Percentiles rank a stretch among this genome's conserved stretches.
These are phyloP conservation scores for Russula abietina DNA, from an alignment of 768 basidiomycete genomes.

Conservation along the genomic window DNA sequence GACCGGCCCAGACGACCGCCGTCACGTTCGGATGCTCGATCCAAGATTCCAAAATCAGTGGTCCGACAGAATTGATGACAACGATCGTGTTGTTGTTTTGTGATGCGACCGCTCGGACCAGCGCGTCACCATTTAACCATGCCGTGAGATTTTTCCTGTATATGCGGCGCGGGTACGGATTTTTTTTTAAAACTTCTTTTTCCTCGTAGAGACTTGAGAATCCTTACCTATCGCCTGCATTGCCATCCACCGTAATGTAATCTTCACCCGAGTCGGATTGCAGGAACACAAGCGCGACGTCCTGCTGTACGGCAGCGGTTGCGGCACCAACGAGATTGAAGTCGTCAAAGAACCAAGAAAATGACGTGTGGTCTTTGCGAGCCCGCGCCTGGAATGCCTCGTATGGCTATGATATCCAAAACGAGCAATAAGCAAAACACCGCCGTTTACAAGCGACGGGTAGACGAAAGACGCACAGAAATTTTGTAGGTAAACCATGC, in stretches of 20 bases:
- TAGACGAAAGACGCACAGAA: slow-evolving; percentile 28
- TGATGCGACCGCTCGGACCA: too few relatives aligned
- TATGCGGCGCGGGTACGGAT: neutral
- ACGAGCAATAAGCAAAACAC: neutral
- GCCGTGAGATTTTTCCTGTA: slow-evolving; percentile 35
- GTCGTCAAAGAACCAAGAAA: too few relatives aligned
- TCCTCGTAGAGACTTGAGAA: slow-evolving; percentile 10
- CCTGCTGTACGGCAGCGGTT: too few relatives aligned
- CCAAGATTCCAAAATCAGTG: slow-evolving; percentile 65
- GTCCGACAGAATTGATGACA: too few relatives aligned
- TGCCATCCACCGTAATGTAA: slow-evolving; percentile 55
- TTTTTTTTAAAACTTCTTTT: too few relatives aligned
- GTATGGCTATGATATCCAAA: neutral
- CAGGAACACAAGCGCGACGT: too few relatives aligned
- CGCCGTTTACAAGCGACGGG: neutral
- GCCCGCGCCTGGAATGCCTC: too few relatives aligned
- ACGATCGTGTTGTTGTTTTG: too few relatives aligned
- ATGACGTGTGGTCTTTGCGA: too few relatives aligned
- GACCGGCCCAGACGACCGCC: slow-evolving; percentile 47
- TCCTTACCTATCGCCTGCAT: slow-evolving; percentile 49
- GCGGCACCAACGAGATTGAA: too few relatives aligned
- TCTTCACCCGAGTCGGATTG: slow-evolving; percentile 33
- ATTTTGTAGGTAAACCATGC: too few relatives aligned
- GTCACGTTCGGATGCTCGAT: slow-evolving; percentile 69
- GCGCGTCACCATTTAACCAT: slow-evolving; percentile 34